These are phyloP conservation scores for Trypethelium eluteriae DNA, from an alignment of 495 filamentous ascomycete genomes.

Conservation along the genomic window DNA sequence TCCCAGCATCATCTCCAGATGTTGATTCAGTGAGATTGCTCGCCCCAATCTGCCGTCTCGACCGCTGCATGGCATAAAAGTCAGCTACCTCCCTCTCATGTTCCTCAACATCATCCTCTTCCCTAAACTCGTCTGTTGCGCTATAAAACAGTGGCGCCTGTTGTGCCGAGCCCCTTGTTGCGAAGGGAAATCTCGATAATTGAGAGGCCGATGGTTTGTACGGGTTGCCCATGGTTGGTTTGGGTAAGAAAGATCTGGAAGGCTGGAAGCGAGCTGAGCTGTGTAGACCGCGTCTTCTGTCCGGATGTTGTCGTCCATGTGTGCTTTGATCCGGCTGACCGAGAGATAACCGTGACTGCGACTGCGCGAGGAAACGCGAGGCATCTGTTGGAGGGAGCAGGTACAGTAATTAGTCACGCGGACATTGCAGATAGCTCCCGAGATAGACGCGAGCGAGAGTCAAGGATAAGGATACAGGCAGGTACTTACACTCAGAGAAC, in stretches of 20 bases:
- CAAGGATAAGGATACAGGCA: constrained; percentile 23
- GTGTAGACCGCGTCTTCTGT: constrained; percentile 13
- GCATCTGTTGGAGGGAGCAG: constrained; percentile 57
- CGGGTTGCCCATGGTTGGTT: constrained; percentile 53
- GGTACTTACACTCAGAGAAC: constrained; percentile 91
- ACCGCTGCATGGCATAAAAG: constrained; percentile 81
- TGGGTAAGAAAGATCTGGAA: constrained; percentile 47
- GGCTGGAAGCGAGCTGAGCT: constrained; percentile 42
- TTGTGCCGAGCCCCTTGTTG: constrained; percentile 55
- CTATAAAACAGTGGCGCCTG: constrained; percentile 91
- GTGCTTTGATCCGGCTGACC: constrained; percentile 46
- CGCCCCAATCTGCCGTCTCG: constrained; percentile 76
- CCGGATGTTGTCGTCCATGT: constrained; percentile 5
- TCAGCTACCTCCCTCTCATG: constrained; percentile 88
- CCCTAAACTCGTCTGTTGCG: constrained; percentile 68
- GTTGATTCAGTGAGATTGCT: constrained; percentile 58
- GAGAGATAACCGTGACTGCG: constrained; percentile 76
- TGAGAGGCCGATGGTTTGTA: constrained; percentile 63
- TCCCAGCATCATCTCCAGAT: constrained; percentile 2
- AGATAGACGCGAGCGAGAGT: background rate
- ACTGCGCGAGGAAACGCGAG: constrained; percentile 93
- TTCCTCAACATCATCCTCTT: constrained; percentile 87
- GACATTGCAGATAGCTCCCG: background rate
- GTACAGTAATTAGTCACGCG: constrained; percentile 30
- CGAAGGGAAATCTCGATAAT: constrained; percentile 67